Base-by-base conservation (phyloP, 2,329 filamentous ascomycete species). In the Fonsecaea pugnacius region DNA sequence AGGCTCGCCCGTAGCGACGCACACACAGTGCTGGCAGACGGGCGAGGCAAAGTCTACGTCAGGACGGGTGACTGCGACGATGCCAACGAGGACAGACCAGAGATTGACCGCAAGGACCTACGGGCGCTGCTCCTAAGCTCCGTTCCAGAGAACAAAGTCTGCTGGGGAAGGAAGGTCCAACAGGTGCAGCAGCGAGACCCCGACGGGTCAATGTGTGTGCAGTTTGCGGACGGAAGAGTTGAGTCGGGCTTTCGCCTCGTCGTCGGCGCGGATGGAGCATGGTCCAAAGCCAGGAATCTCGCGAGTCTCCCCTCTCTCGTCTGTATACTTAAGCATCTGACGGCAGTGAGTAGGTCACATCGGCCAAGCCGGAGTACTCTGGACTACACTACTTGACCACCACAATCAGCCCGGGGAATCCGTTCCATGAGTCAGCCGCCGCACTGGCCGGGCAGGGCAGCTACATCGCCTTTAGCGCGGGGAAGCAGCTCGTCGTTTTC, bases 211-310 rank as follows among this genome's bases (percentile, higher is more conserved):
- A 70, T 72, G 63, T 46, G n/a, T 24, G 40, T 46, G n/a, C n/a
- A 67, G 14, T 74, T 77, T 52, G 62, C 61, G 3, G 68, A 77
- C 64, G 76, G 76, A 0, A 69, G 56, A 1, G 64, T 65, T 1
- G 75, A 75, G 21, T 70, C 66, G 1, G 77, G 74, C 0, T 81
- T 81, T 66, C 73, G 76, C 43, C 75, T 84, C 2, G 74, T 84
- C 5, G 76, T 84, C 21, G 82, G 82, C 4, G 79, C 78, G 14
- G 81, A 83, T 69, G 81, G 81, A 4, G 78, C 79, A 1, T 82
- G 78, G 78, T 81, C 78, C 5, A 81, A 78, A 63, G 58, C 74
- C 1, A 69, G 72, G 57, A 69, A 58, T 33, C 56, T 78, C 59
- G 75, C 78, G 70, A 18, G n/a, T 46, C 40, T 21, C 9, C 10